Evolutionary conservation across 192 early-diverging fungal species (phyloP).

Genomic region (Geranomyces michiganensis): DNA sequence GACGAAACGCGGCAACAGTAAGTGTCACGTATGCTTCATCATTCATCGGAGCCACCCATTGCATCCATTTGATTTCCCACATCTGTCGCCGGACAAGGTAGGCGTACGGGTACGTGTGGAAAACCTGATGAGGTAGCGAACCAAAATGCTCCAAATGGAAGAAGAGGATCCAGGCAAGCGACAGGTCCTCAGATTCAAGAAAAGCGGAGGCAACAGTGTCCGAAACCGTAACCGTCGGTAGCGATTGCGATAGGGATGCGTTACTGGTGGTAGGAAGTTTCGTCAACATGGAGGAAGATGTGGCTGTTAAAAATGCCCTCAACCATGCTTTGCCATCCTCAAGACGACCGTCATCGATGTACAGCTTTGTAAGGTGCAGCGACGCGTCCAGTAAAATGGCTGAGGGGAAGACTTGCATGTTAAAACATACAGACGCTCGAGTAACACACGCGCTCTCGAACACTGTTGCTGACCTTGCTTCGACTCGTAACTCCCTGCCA

Average conservation of each 20-base stretch:
- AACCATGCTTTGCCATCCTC: constrained; percentile 1
- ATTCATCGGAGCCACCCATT: background rate
- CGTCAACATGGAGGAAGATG: background rate
- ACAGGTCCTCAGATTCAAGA: background rate
- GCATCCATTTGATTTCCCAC: constrained; percentile 22
- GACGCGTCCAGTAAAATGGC: constrained; percentile 11
- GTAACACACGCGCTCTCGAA: background rate
- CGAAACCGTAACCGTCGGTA: background rate
- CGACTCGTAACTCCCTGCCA: background rate
- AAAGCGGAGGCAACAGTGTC: constrained; percentile 14
- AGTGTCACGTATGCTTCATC: background rate
- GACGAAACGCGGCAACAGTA: background rate
- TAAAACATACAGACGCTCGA: background rate
- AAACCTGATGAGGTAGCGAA: constrained; percentile 7
- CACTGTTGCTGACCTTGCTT: constrained; percentile 3
- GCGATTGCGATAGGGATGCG: background rate
- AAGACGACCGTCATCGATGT: background rate
- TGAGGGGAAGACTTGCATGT: background rate
- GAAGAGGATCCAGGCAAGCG: constrained; percentile 18
- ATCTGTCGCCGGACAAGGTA: constrained; percentile 7
- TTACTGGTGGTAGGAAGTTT: background rate
- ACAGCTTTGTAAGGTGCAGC: constrained; percentile 18
- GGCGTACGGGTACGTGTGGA: constrained; percentile 21
- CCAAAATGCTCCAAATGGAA: constrained; percentile 17
- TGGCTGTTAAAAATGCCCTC: constrained; percentile 19